Conservation (phyloP, 2,329 filamentous ascomycete genomes). For the Pyrenophora tritici-repentis region DNA sequence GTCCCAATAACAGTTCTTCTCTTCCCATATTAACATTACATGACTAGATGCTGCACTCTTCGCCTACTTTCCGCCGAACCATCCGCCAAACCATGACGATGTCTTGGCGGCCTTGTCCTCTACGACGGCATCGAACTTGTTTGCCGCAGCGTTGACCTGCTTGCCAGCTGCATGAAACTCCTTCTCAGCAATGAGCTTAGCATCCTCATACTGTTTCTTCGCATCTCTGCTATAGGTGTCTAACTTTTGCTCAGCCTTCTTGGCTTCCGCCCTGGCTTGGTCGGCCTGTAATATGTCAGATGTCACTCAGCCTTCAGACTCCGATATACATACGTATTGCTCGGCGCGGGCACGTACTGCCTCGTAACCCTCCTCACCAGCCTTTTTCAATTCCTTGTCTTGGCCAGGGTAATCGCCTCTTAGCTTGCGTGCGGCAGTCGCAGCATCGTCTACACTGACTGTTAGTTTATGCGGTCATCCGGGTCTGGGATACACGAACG, state of each 20-base stretch:
- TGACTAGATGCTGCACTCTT: background rate
- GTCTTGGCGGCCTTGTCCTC: conserved; percentile 79
- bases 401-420: conserved; percentile 68
- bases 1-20: conserved; percentile 1
- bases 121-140: conserved; percentile 82
- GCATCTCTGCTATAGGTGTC: conserved; percentile 58
- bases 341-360: conserved; percentile 54
- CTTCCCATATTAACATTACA: conserved; percentile 4
- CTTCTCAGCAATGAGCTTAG: conserved; percentile 62
- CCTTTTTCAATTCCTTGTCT: conserved; percentile 66
- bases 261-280: conserved; percentile 55
- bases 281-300: conserved; percentile 42
- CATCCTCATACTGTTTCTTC: conserved; percentile 65
- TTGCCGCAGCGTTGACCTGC: conserved; percentile 61
- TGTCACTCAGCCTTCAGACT: background rate
- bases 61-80: conserved; percentile 72
- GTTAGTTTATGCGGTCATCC: conserved; percentile 10
- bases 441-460: conserved; percentile 69
- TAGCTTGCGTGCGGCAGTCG: conserved; percentile 68
- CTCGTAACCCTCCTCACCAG: conserved; percentile 58
- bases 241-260: conserved; percentile 67
- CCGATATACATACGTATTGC: conserved; percentile 32
- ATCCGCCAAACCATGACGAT: conserved; percentile 81
- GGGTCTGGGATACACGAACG: conserved; percentile 59
- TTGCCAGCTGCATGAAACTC: conserved; percentile 49